Base-by-base conservation (phyloP, 176 grass and related monocot species). In the Carex scoparia region DNA sequence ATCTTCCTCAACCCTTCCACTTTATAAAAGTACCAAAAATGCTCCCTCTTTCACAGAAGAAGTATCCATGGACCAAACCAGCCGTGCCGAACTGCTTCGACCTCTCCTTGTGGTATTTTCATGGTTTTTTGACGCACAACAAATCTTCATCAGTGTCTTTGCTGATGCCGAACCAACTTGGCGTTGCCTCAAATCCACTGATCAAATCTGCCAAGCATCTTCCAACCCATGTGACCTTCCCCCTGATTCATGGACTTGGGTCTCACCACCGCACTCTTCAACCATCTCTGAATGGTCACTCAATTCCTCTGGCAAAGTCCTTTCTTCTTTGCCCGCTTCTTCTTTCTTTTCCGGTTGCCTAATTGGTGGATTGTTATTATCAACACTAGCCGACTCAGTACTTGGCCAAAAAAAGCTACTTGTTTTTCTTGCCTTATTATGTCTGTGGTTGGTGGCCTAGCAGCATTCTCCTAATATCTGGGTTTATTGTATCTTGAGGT, bases 121-220 rank as follows among this genome's bases (percentile, higher is more conserved):
- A 2, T 91, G 92, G 92, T 83, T 72, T n/a, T 97, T 97, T 86
- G 94, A 97, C 84, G 85, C 88, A 30, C 92, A 94, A 84, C 94
- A 94, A 86, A 85, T 87, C 80, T 97, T 97, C 90, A 89, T 97
- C 88, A 89, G 82, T 57, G 90, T 92, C 59, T 97, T 94, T 84
- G 88, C 94, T 7, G 92, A 97, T 51, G 94, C 92, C 10, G 87
- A 97, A 38, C 88, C 94, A 12, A 0, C 59, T 14, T 97, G 94
- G 94, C 88, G 85, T 84, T 97, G 92, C 87, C 92, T 84, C 66
- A n/a, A 64, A 55, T 8, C 80, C 10, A 80, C 28, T 4, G 61
- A 88, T 59, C 6, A 35, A 33, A 57, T 82, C 7, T 94, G 90
- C 84, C 33, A 77, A 0, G 84, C 11, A 1, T 55, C 68, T 49